These are phyloP conservation scores for Lactarius sanguifluus DNA, from an alignment of 768 basidiomycete species.

Conservation along the genomic window DNA sequence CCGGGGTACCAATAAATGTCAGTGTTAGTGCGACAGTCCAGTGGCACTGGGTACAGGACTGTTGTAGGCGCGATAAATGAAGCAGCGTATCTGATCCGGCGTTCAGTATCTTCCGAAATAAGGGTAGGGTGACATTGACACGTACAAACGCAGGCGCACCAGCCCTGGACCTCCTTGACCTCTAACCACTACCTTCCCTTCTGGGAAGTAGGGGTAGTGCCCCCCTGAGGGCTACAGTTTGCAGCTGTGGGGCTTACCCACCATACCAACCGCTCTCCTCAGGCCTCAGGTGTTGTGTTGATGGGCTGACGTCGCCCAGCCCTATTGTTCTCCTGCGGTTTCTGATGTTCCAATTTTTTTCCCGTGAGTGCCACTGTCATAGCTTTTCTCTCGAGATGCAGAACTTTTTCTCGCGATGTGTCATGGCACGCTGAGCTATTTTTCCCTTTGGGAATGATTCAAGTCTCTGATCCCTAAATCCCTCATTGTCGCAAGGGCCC, in stretches of 20 bases:
- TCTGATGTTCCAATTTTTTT: not conserved
- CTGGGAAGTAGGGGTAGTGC: too few relatives aligned
- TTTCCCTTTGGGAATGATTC: conserved; percentile 74
- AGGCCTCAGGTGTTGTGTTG: conserved; percentile 1
- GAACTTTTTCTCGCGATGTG: conserved; percentile 54
- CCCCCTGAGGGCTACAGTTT: too few relatives aligned
- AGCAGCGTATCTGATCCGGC: not conserved
- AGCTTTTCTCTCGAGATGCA: conserved; percentile 43
- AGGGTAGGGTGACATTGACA: not conserved
- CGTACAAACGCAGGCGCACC: too few relatives aligned
- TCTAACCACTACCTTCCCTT: too few relatives aligned
- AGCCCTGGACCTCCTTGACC: too few relatives aligned
- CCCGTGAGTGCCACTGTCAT: conserved; percentile 36
- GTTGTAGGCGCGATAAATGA: not conserved
- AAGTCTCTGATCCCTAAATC: conserved; percentile 61
- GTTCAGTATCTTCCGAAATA: not conserved
- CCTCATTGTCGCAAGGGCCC: not conserved
- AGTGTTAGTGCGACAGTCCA: not conserved
- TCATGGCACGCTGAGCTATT: conserved; percentile 51
- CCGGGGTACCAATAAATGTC: not conserved
- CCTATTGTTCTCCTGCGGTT: not conserved
- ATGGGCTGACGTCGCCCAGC: not conserved
- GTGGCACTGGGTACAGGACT: not conserved
- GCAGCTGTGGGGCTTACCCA: too few relatives aligned
- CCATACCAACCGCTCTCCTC: too few relatives aligned